Percentiles rank a stretch among this genome's conserved stretches.
These are phyloP conservation scores for Saccharomycopsis selenospora DNA, from an alignment of 805 yeast species.

Conservation along the genomic window DNA sequence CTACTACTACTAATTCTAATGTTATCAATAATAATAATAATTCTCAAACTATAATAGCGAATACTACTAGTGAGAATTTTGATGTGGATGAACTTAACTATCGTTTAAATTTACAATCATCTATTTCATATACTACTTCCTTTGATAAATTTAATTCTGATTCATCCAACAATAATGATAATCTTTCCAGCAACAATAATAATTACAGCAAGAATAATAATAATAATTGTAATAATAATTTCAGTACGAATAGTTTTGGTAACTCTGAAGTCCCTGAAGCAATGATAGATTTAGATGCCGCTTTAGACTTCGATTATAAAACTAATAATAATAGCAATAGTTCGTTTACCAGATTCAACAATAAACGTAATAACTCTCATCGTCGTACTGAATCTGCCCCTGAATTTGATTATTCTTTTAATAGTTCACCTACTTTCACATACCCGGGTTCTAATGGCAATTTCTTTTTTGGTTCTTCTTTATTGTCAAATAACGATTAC, in stretches of 20 bases:
- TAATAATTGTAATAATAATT: too few relatives aligned
- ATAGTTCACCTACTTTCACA: slow-evolving; percentile 1
- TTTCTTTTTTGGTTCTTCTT: not conserved
- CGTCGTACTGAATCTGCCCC: slow-evolving; percentile 54
- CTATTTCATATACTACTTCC: slow-evolving; percentile 8
- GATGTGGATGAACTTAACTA: slow-evolving; percentile 14
- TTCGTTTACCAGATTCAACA: slow-evolving; percentile 26
- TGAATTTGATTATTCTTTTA: slow-evolving; percentile 33
- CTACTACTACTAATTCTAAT: slow-evolving; percentile 4
- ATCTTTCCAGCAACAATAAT: too few relatives aligned
- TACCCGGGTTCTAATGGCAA: not conserved
- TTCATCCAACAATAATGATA: too few relatives aligned
- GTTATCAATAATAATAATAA: slow-evolving; percentile 13
- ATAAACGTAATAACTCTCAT: slow-evolving; percentile 27
- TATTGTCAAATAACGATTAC: not conserved
- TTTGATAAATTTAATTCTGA: slow-evolving; percentile 13
- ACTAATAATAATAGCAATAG: slow-evolving; percentile 25
- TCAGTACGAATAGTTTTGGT: slow-evolving; percentile 18
- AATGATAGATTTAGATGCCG: slow-evolving; percentile 49
- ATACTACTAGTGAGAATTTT: slow-evolving; percentile 5
- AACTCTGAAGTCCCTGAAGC: slow-evolving; percentile 41
- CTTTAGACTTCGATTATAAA: slow-evolving; percentile 33
- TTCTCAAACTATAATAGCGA: too few relatives aligned
- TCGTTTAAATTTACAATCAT: slow-evolving; percentile 21
- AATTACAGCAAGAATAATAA: too few relatives aligned